phyloP scores from a whole-genome alignment of 345 rosid species.

The Aquilaria sinensis region DNA sequence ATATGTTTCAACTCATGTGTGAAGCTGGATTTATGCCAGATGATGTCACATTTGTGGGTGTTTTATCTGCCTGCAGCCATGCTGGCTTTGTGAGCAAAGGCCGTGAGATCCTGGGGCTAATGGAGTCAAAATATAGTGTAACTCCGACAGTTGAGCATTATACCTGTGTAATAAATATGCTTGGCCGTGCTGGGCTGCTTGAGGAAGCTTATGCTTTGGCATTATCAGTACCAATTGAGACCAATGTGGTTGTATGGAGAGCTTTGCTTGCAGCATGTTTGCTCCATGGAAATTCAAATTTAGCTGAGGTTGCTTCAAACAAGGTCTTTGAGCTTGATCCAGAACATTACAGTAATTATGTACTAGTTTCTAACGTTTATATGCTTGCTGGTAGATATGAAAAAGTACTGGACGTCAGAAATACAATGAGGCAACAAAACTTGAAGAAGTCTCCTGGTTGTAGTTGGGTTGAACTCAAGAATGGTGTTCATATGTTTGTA shows the following conservation, averaged over 20 bases:
- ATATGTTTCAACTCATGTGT: constrained; percentile 43
- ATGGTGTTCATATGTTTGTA: constrained; percentile 28
- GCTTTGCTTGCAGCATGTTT: constrained; percentile 46
- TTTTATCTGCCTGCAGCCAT: constrained; percentile 61
- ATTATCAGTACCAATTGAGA: constrained; percentile 27
- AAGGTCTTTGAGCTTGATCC: constrained; percentile 35
- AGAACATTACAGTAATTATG: constrained; percentile 38
- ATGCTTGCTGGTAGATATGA: constrained; percentile 34
- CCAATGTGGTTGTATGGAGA: constrained; percentile 54
- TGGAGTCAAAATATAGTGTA: constrained; percentile 36
- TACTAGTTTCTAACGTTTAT: constrained; percentile 41
- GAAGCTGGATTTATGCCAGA: constrained; percentile 33
- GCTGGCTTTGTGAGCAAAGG: constrained; percentile 51
- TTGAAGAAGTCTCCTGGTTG: constrained; percentile 44
- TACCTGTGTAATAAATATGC: constrained; percentile 63
- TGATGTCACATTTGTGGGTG: constrained; percentile 51
- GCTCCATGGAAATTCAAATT: constrained; percentile 33
- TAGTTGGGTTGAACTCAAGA: constrained; percentile 41
- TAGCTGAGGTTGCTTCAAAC: constrained; percentile 31
- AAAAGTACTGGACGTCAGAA: constrained; percentile 37
- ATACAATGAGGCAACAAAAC: constrained; percentile 34
- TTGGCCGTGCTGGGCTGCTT: constrained; percentile 56
- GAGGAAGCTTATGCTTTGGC: constrained; percentile 57
- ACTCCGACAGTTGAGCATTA: constrained; percentile 58
- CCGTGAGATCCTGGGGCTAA: constrained; percentile 25